Evolutionary conservation across 768 basidiomycete species (phyloP).

Genomic region (Boletus sensibilis): DNA sequence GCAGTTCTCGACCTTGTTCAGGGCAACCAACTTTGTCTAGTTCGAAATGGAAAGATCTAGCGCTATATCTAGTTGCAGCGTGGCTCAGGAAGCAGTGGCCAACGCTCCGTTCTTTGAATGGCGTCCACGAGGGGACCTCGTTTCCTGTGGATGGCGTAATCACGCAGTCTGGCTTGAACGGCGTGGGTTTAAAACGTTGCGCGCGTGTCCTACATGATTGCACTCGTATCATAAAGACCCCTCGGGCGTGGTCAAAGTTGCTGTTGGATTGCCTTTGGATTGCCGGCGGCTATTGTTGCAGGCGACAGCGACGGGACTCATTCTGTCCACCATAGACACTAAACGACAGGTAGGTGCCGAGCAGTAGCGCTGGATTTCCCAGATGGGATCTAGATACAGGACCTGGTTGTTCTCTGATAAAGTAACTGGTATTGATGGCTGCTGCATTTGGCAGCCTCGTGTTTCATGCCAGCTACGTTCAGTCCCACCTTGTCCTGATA

Average conservation of each 20-base stretch:
- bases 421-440: slow-evolving; percentile 24
- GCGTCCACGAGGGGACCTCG: slow-evolving; percentile 32
- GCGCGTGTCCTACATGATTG: slow-evolving; percentile 10
- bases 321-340: neutral
- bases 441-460: slow-evolving; percentile 37
- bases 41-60: neutral
- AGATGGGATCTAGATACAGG: slow-evolving; percentile 12
- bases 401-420: slow-evolving; percentile 21
- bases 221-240: neutral
- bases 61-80: neutral
- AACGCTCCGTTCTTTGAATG: slow-evolving; percentile 6
- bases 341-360: slow-evolving; percentile 1
- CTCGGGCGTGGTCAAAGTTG: neutral
- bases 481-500: slow-evolving; percentile 30
- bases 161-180: slow-evolving; percentile 17
- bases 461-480: slow-evolving; percentile 30
- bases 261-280: neutral
- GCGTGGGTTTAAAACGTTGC: slow-evolving; percentile 19
- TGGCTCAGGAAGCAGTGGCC: slow-evolving; percentile 6
- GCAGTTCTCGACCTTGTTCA: neutral
- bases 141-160: slow-evolving; percentile 26
- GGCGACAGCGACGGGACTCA: neutral
- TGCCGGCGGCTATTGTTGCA: neutral
- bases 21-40: neutral
- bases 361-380: slow-evolving; percentile 2